Evolutionary conservation across 495 filamentous ascomycete genomes (phyloP), one percentile per base, ranked within the genome.

Genomic region (Aspergillus bertholletiae): DNA sequence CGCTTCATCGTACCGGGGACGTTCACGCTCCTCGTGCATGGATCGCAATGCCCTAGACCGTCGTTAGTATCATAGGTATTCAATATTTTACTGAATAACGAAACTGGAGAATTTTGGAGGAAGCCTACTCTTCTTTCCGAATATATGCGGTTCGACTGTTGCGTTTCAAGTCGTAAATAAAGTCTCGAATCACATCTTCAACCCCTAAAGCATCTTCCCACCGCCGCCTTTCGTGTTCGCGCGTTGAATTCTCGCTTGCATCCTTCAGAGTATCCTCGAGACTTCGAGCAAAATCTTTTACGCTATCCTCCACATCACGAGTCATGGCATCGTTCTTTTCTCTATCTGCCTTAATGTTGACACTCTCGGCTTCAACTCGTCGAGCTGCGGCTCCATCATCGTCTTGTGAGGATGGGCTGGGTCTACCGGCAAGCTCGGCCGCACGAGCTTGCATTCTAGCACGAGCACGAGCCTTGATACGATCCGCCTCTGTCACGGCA

Each of bases 201-300:
- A 99, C 95, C 26, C 95, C 95, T 32, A 97, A 76, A 32, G 84
- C 95, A 74, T 99, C 95, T 63, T 97, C 92, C 95, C 95, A 99
- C 53, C 94, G 84, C 53, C 94, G 82, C 60, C 79, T 84, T 75
- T 99, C 95, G 68, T 97, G 94, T 66, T 97, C 90, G 67, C 65
- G 86, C 60, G 74, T 82, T 59, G 77, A 76, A 60, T 77, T 83
- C 40, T 90, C 82, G n/a, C 78, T 78, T 41, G 86, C 88, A 54
- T 96, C 89, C 63, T 93, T 92, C 12, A 97, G 82, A 59, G 77
- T 91, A 57, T 92, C 87, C 63, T 96, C 92, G 13, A 99, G 80
- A 53, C 88, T 82, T 51, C 79, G 83, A 32, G 88, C 80, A 53
- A 96, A 97, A 12, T 96, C 92, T n/a, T 84, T 84, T 24, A 97